Evolutionary conservation across 495 filamentous ascomycete species (phyloP), one percentile per base, ranked within the genome.

Genomic region (Diplogelasinospora grovesii): DNA sequence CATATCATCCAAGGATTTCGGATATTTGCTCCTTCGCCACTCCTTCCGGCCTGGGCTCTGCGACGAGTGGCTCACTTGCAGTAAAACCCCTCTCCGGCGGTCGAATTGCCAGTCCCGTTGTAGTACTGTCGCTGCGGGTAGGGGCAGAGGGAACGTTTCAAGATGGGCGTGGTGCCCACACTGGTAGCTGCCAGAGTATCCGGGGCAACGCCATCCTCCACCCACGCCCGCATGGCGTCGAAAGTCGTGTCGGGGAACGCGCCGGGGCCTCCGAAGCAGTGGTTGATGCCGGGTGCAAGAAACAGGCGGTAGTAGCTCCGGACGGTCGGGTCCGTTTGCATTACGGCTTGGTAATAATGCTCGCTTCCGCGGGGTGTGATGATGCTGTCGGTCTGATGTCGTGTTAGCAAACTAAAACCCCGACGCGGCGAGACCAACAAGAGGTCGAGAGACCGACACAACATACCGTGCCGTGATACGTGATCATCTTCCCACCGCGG

Each of bases 401-500:
- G 11, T 2, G 8, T n/a, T 23, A 13, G 21, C 25, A 15, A 15
- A 24, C 8, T 11, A 23, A 23, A 4, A n/a, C n/a, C n/a, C n/a
- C n/a, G n/a, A n/a, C n/a, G 19, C 10, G 5, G 15, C 4, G 30
- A 27, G 15, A 36, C 32, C 10, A 15, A 16, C 15, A 16, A 14
- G 9, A n/a, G 14, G 2, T 26, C 13, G n/a, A 15, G 20, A 23
- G n/a, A 13, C 10, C 22, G 13, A 13, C 8, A 38, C 11, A 23
- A 24, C 35, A 68, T 48, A 71, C 59, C 15, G 57, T 13, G 1
- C 69, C 71, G 34, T 73, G 67, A 52, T 59, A 71, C 3, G 53
- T 61, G 21, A 75, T 53, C 28, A 75, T 42, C 41, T 71, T 72
- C 9, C 64, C 63, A 0, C 70, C 68, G 4, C 46, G 30, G 5